Base-by-base conservation (phyloP, 2,329 filamentous ascomycete genomes). In the Rachicladosporium sp. region DNA sequence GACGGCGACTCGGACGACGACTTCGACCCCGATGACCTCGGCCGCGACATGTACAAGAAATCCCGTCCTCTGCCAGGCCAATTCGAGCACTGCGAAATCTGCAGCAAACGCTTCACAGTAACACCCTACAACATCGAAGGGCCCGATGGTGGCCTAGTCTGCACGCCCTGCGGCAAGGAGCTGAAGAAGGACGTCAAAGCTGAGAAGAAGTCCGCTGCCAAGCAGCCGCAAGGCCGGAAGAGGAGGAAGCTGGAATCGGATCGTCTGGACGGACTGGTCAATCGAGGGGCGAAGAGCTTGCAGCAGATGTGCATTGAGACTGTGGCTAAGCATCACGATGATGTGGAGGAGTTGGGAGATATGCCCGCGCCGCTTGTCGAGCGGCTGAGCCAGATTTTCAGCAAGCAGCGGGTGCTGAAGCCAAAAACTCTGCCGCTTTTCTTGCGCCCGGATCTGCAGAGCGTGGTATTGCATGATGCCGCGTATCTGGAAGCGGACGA, bases 91-190 rank as follows among this genome's bases (percentile, higher is more conserved):
- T 96, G 89, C 56, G 86, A 83, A 46, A 65, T 79, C 3, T 96
- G 89, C 59, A 71, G 73, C 33, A 93, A 91, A 58, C 78, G 87
- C 30, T 96, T 96, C 55, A 94, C 86, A 0, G 88, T 96, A 33
- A 95, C 89, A 0, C 74, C 85, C 1, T 95, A 95, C 63, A 87
- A 82, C 46, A 81, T 86, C 48, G 74, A 79, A 21, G 86, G 83
- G 0, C 82, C 84, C 1, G 70, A 81, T n/a, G 88, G 88, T 3
- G 86, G 86, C 10, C 67, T 96, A n/a, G 68, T 95, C 2, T 96
- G 89, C 56, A 70, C 71, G 3, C 77, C 82, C 13, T 96, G 89
- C 54, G 82, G 84, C 13, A 87, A 82, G 52, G 75, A 84, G 45
- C 61, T 82, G 37, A 73, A 74, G 31, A 80, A 83, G 46, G 75